Evolutionary conservation across 2,329 filamentous ascomycete species (phyloP).

Genomic region (Neurospora sp.): DNA sequence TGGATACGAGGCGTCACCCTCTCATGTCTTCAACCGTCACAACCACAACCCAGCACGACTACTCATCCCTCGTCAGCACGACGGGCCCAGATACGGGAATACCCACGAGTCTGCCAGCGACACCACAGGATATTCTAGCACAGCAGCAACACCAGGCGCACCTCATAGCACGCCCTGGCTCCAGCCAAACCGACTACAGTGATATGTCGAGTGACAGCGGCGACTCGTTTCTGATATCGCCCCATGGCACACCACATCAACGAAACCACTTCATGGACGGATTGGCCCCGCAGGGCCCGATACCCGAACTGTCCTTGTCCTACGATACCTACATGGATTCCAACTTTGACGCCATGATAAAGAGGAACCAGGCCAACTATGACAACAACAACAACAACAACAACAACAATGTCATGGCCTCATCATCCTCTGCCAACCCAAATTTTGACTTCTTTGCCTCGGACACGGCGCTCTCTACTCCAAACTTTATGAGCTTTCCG

Average conservation of each 20-base stretch:
- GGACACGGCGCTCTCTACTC: conserved; percentile 37
- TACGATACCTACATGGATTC: conserved; percentile 38
- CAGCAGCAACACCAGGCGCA: conserved; percentile 59
- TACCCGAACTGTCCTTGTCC: conserved; percentile 27
- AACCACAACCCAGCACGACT: conserved; percentile 33
- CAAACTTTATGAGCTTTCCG: conserved; percentile 39
- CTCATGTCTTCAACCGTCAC: conserved; percentile 22
- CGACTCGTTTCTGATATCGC: conserved; percentile 50
- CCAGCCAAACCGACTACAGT: conserved; percentile 28
- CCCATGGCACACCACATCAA: conserved; percentile 44
- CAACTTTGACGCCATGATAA: conserved; percentile 33
- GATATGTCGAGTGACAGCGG: conserved; percentile 26
- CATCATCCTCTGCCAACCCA: conserved; percentile 14
- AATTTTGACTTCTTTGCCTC: conserved; percentile 42
- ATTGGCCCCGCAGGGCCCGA: conserved; percentile 27
- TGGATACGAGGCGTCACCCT: conserved; percentile 62
- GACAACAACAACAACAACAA: conserved; percentile 22
- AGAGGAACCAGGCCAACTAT: conserved; percentile 32
- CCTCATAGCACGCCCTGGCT: conserved; percentile 65
- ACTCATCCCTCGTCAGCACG: conserved; percentile 39
- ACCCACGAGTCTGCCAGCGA: conserved; percentile 28
- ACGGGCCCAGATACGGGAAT: conserved; percentile 46
- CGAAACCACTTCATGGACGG: conserved; percentile 39
- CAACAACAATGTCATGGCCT: conserved; percentile 31
- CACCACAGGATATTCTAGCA: conserved; percentile 72